phyloP scores from a whole-genome alignment of 2,329 filamentous ascomycete genomes.

The Fusarium burgessii region DNA sequence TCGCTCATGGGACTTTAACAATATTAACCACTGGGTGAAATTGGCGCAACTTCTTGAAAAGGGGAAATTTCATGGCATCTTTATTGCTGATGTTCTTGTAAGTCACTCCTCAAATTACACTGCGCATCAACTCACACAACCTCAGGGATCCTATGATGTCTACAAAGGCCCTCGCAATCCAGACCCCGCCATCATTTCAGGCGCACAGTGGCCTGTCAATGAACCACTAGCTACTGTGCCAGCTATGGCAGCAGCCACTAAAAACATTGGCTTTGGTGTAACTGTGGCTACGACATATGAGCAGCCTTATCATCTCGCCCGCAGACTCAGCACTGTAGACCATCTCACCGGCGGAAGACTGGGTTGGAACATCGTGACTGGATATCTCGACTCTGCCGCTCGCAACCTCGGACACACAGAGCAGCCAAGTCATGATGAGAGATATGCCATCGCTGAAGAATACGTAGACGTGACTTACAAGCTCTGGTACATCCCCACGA shows the following conservation, averaged over 20 bases:
- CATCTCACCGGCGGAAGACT: slow-evolving; percentile 73
- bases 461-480: slow-evolving; percentile 75
- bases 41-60: slow-evolving; percentile 70
- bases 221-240: slow-evolving; percentile 74
- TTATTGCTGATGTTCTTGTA: slow-evolving; percentile 74
- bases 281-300: slow-evolving; percentile 79
- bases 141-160: slow-evolving; percentile 73
- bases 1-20: slow-evolving; percentile 71
- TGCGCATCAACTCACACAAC: neutral
- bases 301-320: slow-evolving; percentile 75
- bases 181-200: slow-evolving; percentile 70
- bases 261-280: slow-evolving; percentile 76
- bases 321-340: slow-evolving; percentile 74
- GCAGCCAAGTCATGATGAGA: slow-evolving; percentile 72
- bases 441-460: slow-evolving; percentile 73
- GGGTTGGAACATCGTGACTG: slow-evolving; percentile 68
- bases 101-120: fast-evolving
- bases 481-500: slow-evolving; percentile 58
- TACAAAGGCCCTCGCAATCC: slow-evolving; percentile 67
- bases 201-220: slow-evolving; percentile 78
- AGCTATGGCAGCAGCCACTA: slow-evolving; percentile 77
- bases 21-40: slow-evolving; percentile 70
- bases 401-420: slow-evolving; percentile 71
- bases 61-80: slow-evolving; percentile 74
- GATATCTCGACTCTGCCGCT: slow-evolving; percentile 77